Evolutionary conservation across 2,329 filamentous ascomycete genomes (phyloP).

Genomic region (Phoma herbarum): DNA sequence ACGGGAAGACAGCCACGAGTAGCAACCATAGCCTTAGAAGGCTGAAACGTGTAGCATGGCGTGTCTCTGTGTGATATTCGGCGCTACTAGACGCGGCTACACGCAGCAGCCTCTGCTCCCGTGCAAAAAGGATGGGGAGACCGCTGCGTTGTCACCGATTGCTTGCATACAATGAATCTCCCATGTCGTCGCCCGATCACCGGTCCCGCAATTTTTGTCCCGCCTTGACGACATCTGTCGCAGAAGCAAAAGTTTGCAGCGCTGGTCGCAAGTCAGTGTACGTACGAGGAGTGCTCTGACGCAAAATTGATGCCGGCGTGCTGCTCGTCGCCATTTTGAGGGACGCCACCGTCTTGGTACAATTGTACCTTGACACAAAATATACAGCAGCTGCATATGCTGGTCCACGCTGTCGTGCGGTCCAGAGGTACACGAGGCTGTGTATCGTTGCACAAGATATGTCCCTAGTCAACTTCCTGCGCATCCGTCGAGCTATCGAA

Average conservation of each 20-base stretch:
- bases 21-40: slow-evolving; percentile 23
- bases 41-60: slow-evolving; percentile 29
- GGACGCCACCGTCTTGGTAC: slow-evolving; percentile 25
- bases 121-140: slow-evolving; percentile 10
- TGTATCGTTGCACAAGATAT: slow-evolving; percentile 39
- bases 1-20: slow-evolving; percentile 3
- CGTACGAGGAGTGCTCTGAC: slow-evolving; percentile 20
- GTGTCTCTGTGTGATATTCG: slow-evolving; percentile 17
- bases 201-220: slow-evolving; percentile 31
- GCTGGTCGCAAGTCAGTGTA: slow-evolving; percentile 15
- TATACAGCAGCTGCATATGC: slow-evolving; percentile 33
- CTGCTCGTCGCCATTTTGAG: slow-evolving; percentile 28
- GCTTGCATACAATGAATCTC: slow-evolving; percentile 39
- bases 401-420: slow-evolving; percentile 35
- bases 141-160: slow-evolving; percentile 35
- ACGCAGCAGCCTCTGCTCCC: slow-evolving; percentile 20
- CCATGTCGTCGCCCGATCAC: slow-evolving; percentile 32
- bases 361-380: slow-evolving; percentile 20
- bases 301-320: slow-evolving; percentile 20
- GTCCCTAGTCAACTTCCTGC: slow-evolving; percentile 26
- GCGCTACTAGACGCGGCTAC: slow-evolving; percentile 26
- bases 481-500: slow-evolving; percentile 26
- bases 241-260: slow-evolving; percentile 32
- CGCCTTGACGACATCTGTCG: slow-evolving; percentile 18
- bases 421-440: slow-evolving; percentile 29